Conservation (phyloP, 192 early-diverging fungal species). For the Backusella liffmaniae region DNA sequence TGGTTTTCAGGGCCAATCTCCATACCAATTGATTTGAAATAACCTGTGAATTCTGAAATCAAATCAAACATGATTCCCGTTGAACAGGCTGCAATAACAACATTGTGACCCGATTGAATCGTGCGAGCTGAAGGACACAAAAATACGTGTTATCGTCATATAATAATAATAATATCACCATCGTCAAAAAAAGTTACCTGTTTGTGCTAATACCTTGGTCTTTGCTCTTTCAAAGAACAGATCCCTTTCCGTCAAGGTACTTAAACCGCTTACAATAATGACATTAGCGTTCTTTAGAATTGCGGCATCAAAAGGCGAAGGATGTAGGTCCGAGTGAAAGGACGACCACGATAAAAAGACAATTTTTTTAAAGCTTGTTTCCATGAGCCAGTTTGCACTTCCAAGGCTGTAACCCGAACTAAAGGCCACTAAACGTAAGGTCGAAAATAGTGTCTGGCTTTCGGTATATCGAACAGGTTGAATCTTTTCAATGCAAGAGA, state of each 20-base stretch:
- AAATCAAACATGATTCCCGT: slow-evolving; percentile 78
- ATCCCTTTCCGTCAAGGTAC: slow-evolving; percentile 18
- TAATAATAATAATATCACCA: too few relatives aligned
- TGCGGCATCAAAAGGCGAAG: slow-evolving; percentile 44
- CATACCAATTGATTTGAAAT: slow-evolving; percentile 55
- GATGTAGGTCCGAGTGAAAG: slow-evolving; percentile 43
- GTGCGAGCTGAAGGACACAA: slow-evolving; percentile 19
- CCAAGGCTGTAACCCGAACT: slow-evolving; percentile 77
- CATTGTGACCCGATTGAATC: slow-evolving; percentile 56
- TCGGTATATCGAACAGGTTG: slow-evolving; percentile 58
- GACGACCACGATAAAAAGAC: slow-evolving; percentile 49
- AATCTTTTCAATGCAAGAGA: slow-evolving; percentile 59
- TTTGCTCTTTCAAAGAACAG: slow-evolving; percentile 33
- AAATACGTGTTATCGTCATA: background rate
- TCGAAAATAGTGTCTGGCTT: slow-evolving; percentile 21
- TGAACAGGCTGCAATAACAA: slow-evolving; percentile 65
- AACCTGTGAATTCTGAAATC: slow-evolving; percentile 57
- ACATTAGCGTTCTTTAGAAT: slow-evolving; percentile 44
- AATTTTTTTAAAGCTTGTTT: slow-evolving; percentile 57
- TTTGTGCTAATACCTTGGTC: slow-evolving; percentile 37
- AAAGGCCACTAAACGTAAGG: slow-evolving; percentile 48
- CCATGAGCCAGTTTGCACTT: slow-evolving; percentile 71
- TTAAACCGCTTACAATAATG: slow-evolving; percentile 43
- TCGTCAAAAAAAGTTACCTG: slow-evolving; percentile 25
- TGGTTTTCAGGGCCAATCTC: slow-evolving; percentile 31